These are phyloP conservation scores for Botrytis pseudocinerea DNA, from an alignment of 2,329 filamentous ascomycete species.

Conservation along the genomic window DNA sequence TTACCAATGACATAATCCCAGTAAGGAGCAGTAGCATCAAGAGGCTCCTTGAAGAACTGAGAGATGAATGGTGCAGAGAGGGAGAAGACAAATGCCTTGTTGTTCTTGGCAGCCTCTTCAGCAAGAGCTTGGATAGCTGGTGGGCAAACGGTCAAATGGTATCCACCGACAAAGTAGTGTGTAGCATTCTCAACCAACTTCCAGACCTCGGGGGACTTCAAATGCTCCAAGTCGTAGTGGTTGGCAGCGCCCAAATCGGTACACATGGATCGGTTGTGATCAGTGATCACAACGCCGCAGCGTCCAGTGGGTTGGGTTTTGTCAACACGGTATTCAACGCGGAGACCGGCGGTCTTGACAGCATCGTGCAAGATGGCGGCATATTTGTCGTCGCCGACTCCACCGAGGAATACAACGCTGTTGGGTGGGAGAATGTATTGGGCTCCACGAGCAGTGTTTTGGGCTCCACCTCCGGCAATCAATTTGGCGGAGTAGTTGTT, in stretches of 20 bases:
- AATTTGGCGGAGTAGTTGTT: conserved; percentile 91
- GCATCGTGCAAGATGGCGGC: conserved; percentile 84
- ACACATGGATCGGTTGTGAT: conserved; percentile 90
- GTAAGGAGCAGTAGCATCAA: conserved; percentile 84
- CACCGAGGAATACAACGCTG: conserved; percentile 90
- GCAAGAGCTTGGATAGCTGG: conserved; percentile 86
- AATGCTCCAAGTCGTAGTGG: conserved; percentile 91
- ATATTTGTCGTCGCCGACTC: conserved; percentile 94
- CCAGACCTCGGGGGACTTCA: conserved; percentile 92
- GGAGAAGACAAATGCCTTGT: conserved; percentile 91
- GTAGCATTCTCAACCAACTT: conserved; percentile 83
- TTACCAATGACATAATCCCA: conserved; percentile 97
- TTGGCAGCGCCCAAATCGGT: conserved; percentile 96
- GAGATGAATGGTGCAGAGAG: conserved; percentile 94
- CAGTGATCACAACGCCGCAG: conserved; percentile 95
- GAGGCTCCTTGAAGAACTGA: conserved; percentile 95
- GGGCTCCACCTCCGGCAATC: conserved; percentile 92
- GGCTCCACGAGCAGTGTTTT: conserved; percentile 95
- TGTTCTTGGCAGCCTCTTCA: conserved; percentile 81
- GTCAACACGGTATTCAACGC: conserved; percentile 94
- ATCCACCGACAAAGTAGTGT: conserved; percentile 91
- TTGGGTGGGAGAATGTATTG: conserved; percentile 92
- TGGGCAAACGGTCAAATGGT: conserved; percentile 95
- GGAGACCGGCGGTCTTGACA: conserved; percentile 82
- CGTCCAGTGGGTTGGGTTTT: conserved; percentile 81